Evolutionary conservation across 31 red algal genomes (phyloP).

Genomic region (Odonthalia washingtoniensis): DNA sequence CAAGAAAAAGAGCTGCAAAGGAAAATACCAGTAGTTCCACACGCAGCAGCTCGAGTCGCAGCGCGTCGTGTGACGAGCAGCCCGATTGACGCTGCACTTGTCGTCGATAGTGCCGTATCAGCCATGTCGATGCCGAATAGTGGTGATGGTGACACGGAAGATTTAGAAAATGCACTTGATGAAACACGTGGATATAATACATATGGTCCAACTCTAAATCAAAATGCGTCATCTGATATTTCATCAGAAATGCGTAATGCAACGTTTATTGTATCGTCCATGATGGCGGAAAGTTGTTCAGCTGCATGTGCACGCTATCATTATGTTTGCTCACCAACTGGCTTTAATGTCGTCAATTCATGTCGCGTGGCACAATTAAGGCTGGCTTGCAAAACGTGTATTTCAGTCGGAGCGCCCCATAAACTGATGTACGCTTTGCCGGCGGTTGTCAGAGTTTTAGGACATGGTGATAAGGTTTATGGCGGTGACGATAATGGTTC

Average conservation of each 20-base stretch:
- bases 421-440: background rate
- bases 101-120: too few species aligned
- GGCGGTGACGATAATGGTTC: background rate
- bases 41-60: too few species aligned
- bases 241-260: background rate
- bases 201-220: background rate
- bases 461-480: background rate
- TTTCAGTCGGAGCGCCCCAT: background rate
- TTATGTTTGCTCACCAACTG: background rate
- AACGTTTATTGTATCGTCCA: background rate
- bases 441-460: background rate
- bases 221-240: background rate
- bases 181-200: too few species aligned
- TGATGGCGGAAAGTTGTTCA: background rate
- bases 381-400: background rate
- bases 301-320: background rate
- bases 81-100: too few species aligned
- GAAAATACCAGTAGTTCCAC: too few species aligned
- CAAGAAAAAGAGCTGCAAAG: too few species aligned
- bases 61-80: too few species aligned
- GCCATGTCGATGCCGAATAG: too few species aligned
- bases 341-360: background rate
- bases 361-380: background rate
- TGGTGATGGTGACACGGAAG: too few species aligned
- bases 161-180: too few species aligned